A percentile compares a stretch with the other conserved stretches of the same genome.
Evolutionary conservation across 169 alveolate genomes (phyloP).

Genomic region (Plasmodium vinckei): DNA sequence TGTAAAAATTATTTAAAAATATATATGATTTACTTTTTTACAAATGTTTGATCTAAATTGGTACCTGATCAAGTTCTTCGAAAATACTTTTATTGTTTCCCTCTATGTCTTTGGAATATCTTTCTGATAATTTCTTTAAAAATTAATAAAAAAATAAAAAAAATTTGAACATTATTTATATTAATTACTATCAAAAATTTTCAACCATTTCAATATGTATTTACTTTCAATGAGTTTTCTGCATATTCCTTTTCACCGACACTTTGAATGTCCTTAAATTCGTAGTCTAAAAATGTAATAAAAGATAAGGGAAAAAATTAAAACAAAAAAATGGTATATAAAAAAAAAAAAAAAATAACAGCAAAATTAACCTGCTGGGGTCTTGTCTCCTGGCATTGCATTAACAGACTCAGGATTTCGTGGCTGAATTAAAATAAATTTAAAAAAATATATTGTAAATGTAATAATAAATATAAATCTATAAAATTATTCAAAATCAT

Average conservation of each 20-base stretch:
- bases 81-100: slow-evolving; percentile 41
- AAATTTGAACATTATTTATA: slow-evolving; percentile 1
- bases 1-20: background rate
- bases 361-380: slow-evolving; percentile 27
- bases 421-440: slow-evolving; percentile 25
- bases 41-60: too few species aligned
- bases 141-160: background rate
- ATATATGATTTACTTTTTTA: background rate
- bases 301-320: background rate
- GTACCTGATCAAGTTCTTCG: slow-evolving; percentile 75
- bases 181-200: too few species aligned
- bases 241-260: slow-evolving; percentile 25
- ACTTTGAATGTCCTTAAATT: slow-evolving; percentile 27
- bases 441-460: background rate
- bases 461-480: background rate
- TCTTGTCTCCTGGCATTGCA: slow-evolving; percentile 70
- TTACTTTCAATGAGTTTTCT: slow-evolving; percentile 61
- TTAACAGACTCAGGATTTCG: slow-evolving; percentile 56
- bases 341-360: background rate
- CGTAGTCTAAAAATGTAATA: slow-evolving; percentile 16
- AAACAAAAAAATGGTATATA: background rate
- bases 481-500: background rate
- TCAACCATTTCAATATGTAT: background rate
- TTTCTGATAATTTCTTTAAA: slow-evolving; percentile 65
- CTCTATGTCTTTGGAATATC: slow-evolving; percentile 47